Evolutionary conservation across 768 basidiomycete species (phyloP).

Genomic region (Boletus rufocinnamomeus): DNA sequence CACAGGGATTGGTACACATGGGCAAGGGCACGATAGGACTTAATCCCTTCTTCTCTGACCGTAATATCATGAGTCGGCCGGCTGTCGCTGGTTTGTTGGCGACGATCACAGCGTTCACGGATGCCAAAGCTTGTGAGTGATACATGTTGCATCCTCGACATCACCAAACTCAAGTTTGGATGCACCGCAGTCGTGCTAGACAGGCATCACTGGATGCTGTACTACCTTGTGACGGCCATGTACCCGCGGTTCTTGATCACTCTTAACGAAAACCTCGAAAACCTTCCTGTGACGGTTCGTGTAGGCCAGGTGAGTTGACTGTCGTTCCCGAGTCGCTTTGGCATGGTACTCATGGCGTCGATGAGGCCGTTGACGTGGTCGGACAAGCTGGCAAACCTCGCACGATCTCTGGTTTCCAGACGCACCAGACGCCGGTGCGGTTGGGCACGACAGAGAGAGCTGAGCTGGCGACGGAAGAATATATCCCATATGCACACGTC

Average conservation of each 20-base stretch:
- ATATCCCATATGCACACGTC: constrained; percentile 84
- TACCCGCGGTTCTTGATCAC: constrained; percentile 98
- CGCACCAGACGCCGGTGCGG: constrained; percentile 94
- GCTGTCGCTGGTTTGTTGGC: constrained; percentile 90
- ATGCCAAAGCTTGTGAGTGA: constrained; percentile 86
- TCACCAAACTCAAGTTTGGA: constrained; percentile 4
- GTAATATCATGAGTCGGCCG: constrained; percentile 84
- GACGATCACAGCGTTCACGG: constrained; percentile 89
- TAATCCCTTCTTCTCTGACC: constrained; percentile 95
- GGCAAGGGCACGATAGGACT: constrained; percentile 98
- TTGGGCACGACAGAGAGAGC: constrained; percentile 92
- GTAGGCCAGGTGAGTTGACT: constrained; percentile 76
- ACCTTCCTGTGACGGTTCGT: constrained; percentile 86
- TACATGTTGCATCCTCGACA: not conserved
- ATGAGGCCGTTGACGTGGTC: constrained; percentile 91
- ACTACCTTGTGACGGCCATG: constrained; percentile 95
- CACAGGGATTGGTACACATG: constrained; percentile 98
- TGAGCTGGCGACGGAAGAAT: constrained; percentile 97
- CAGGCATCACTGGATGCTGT: constrained; percentile 98
- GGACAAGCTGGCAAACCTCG: constrained; percentile 97
- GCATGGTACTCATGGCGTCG: constrained; percentile 3
- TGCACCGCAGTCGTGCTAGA: constrained; percentile 78
- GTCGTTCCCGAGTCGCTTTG: not conserved
- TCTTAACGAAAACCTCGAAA: constrained; percentile 87
- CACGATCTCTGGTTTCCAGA: constrained; percentile 98